phyloP scores from a whole-genome alignment of 2,329 filamentous ascomycete species.

The Fusarium marasasianum region DNA sequence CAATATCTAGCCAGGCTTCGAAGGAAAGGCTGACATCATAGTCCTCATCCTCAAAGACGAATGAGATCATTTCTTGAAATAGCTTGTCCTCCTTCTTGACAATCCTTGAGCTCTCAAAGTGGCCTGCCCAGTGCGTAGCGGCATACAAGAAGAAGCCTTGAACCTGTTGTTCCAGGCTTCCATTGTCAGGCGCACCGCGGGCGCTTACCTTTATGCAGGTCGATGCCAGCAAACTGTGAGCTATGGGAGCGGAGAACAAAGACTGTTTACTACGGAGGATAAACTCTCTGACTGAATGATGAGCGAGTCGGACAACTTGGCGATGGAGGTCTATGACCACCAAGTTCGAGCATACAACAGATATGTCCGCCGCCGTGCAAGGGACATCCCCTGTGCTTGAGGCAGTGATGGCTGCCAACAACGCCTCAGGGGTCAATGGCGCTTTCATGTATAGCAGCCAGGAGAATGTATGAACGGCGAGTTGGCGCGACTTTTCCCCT shows the following conservation, averaged over 20 bases:
- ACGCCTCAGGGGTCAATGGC: not conserved
- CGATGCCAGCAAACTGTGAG: not conserved
- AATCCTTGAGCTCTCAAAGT: not conserved
- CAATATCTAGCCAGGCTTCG: not conserved
- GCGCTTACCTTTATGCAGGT: not conserved
- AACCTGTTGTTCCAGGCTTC: not conserved
- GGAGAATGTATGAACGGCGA: not conserved
- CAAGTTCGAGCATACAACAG: not conserved
- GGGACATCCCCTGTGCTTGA: not conserved
- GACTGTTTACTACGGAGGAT: not conserved
- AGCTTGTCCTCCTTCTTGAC: not conserved
- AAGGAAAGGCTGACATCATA: not conserved
- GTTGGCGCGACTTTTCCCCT: not conserved
- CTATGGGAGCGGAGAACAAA: not conserved
- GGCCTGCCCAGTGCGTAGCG: not conserved
- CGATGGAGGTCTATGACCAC: not conserved
- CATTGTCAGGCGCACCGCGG: not conserved
- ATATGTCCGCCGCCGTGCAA: not conserved
- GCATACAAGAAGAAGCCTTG: not conserved
- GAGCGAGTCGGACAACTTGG: not conserved
- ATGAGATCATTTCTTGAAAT: not conserved
- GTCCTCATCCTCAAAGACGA: not conserved
- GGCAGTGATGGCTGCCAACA: not conserved
- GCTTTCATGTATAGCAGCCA: not conserved
- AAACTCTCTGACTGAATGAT: not conserved